phyloP scores from a whole-genome alignment of 2,329 filamentous ascomycete genomes.

The Penicillium sp. region DNA sequence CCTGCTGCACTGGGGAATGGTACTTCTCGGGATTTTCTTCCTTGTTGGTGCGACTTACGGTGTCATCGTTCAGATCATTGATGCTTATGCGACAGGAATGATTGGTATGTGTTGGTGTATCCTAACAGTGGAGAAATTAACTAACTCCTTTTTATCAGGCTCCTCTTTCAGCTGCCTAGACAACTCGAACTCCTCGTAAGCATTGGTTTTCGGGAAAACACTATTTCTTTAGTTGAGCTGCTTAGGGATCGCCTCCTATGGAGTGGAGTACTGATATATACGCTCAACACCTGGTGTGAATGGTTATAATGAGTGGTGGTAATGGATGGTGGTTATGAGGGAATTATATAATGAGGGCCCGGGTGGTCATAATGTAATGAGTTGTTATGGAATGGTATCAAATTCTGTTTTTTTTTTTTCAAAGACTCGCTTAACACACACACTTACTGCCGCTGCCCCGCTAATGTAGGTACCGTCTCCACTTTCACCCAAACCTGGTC shows the following conservation, averaged over 20 bases:
- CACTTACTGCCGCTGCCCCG: too few relatives aligned
- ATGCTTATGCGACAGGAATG: conserved; percentile 20
- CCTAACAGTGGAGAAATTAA: background rate
- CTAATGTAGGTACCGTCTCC: background rate
- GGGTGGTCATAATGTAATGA: background rate
- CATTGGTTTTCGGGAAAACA: background rate
- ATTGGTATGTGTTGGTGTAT: conserved; percentile 19
- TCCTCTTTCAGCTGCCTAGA: conserved; percentile 27
- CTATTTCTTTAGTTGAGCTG: background rate
- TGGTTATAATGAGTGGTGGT: background rate
- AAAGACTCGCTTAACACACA: background rate
- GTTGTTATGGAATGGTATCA: background rate
- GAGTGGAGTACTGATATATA: background rate
- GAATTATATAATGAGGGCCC: background rate
- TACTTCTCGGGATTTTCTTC: conserved; percentile 46
- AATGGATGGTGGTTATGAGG: background rate
- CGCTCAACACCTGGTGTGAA: background rate
- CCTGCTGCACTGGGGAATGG: conserved; percentile 41
- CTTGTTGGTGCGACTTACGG: conserved; percentile 44
- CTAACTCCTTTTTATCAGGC: conserved; percentile 10
- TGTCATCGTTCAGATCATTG: conserved; percentile 21
- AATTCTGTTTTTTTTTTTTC: background rate
- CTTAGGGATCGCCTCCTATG: background rate
- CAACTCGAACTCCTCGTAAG: conserved; percentile 22
- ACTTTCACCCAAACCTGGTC: background rate